A percentile compares a stretch with the other conserved stretches of the same genome.
Conservation (phyloP, 805 yeast genomes). For the Scheffersomyces spartinae region DNA sequence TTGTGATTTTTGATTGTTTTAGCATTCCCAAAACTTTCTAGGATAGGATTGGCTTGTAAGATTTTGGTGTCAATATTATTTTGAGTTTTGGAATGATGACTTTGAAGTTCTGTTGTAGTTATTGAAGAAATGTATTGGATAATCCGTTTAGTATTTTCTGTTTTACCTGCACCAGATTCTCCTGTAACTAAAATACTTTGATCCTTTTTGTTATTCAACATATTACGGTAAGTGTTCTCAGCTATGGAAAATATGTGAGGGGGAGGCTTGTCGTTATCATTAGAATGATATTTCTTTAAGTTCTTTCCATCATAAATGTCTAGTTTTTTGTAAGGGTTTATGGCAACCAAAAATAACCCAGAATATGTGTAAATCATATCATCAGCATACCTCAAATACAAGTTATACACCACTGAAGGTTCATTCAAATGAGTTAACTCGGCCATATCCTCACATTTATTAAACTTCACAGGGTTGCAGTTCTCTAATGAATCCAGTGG, state of each 20-base stretch:
- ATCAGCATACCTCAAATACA: slow-evolving; percentile 62
- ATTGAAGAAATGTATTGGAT: slow-evolving; percentile 83
- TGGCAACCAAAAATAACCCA: slow-evolving; percentile 89
- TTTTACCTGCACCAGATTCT: slow-evolving; percentile 98
- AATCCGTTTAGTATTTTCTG: slow-evolving; percentile 92
- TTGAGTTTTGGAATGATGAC: slow-evolving; percentile 4
- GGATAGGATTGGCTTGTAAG: slow-evolving; percentile 85
- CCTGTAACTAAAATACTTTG: slow-evolving; percentile 97
- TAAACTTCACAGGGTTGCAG: slow-evolving; percentile 84
- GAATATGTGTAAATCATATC: slow-evolving; percentile 88
- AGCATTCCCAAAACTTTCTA: slow-evolving; percentile 95
- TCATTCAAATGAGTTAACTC: slow-evolving; percentile 89
- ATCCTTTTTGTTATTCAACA: slow-evolving; percentile 56
- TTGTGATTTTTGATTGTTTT: slow-evolving; percentile 90
- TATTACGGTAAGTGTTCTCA: slow-evolving; percentile 71
- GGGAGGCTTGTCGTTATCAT: slow-evolving; percentile 25
- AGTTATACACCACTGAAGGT: slow-evolving; percentile 85
- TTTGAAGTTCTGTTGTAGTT: slow-evolving; percentile 23
- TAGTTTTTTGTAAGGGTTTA: slow-evolving; percentile 77
- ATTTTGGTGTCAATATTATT: slow-evolving; percentile 71
- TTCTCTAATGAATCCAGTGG: slow-evolving; percentile 34
- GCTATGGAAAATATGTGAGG: slow-evolving; percentile 93
- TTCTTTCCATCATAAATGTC: slow-evolving; percentile 57
- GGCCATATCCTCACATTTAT: slow-evolving; percentile 90
- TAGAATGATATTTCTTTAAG: slow-evolving; percentile 41